Base-by-base conservation (phyloP, 2,329 filamentous ascomycete genomes). In the Neofusicoccum sp. region DNA sequence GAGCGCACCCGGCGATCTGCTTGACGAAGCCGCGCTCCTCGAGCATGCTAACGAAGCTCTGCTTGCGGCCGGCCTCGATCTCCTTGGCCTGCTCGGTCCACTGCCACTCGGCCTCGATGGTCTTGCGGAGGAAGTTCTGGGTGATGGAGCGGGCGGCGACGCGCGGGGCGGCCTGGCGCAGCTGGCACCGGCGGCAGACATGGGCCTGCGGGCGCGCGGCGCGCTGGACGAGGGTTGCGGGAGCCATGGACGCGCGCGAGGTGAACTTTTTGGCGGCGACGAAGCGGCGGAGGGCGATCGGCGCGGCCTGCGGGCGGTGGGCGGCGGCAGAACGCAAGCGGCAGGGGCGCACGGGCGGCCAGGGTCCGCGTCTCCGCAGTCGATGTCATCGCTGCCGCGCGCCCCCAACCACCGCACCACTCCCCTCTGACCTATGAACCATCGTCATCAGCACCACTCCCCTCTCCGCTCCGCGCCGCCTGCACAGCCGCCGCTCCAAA, bases 1-100 rank as follows among this genome's bases (percentile, higher is more conserved):
- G 22, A 37, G 74, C 84, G 67, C 80, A 92, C 89, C 89, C 91
- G 67, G 90, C 89, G 37, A 90, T 81, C 67, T 91, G 86, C 70
- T 93, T 91, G 65, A 94, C 80, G 67, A 86, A 87, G 47, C 90
- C 91, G 70, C 91, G 83, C 75, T 90, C 87, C 68, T 91, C 85
- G 11, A 95, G 80, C 16, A 89, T 69, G 59, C 86, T 84, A 78
- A 90, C 86, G 60, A 89, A 82, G 68, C 74, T 76, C 66, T 74
- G 67, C 63, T 74, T 69, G 16, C 65, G 58, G 2, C 74, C 74
- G 28, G 67, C 56, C 47, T 67, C 65, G 36, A 78, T 74, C 48
- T 65, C 67, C 22, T 67, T 61, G 22, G 71, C 71, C 43, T 72
- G 67, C 44, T 71, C 67, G 41, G 71, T 64, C 66, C 66, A 68